phyloP scores from a whole-genome alignment of 805 yeast species.

The Starmerella powellii region DNA sequence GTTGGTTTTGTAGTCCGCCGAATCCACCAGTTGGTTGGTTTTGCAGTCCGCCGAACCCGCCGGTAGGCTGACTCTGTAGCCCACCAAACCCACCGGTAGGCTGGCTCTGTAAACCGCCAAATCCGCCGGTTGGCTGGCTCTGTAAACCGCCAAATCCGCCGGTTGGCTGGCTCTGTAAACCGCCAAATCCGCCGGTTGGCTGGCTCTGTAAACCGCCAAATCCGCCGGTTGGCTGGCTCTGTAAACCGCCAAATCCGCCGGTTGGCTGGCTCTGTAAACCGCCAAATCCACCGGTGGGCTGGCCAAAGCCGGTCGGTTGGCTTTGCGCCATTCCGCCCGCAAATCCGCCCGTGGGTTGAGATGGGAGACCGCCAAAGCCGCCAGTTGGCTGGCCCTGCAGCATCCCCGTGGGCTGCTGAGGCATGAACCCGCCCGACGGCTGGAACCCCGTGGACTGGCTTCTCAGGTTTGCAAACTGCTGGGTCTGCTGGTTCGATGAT shows the following conservation, averaged over 20 bases:
- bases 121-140: constrained; percentile 26
- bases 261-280: no score
- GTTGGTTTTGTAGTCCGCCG: constrained; percentile 5
- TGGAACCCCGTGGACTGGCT: constrained; percentile 3
- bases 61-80: constrained; percentile 5
- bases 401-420: constrained; percentile 9
- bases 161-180: constrained; percentile 25
- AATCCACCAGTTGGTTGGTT: constrained; percentile 17
- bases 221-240: constrained; percentile 24
- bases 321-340: no score
- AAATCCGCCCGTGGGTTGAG: no score
- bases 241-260: constrained; percentile 27
- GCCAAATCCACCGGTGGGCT: no score
- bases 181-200: constrained; percentile 25
- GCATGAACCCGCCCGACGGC: constrained; percentile 5
- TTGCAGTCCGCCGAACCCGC: constrained; percentile 18
- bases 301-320: constrained; percentile 30
- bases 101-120: constrained; percentile 5
- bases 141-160: constrained; percentile 26
- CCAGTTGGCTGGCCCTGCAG: constrained; percentile 20
- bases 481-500: background rate
- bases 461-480: constrained; percentile 9
- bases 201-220: constrained; percentile 26
- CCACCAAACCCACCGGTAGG: constrained; percentile 18
- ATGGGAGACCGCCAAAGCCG: no score